These are phyloP conservation scores for Hypoxylon lienhwacheense DNA, from an alignment of 495 filamentous ascomycete species.

Conservation along the genomic window DNA sequence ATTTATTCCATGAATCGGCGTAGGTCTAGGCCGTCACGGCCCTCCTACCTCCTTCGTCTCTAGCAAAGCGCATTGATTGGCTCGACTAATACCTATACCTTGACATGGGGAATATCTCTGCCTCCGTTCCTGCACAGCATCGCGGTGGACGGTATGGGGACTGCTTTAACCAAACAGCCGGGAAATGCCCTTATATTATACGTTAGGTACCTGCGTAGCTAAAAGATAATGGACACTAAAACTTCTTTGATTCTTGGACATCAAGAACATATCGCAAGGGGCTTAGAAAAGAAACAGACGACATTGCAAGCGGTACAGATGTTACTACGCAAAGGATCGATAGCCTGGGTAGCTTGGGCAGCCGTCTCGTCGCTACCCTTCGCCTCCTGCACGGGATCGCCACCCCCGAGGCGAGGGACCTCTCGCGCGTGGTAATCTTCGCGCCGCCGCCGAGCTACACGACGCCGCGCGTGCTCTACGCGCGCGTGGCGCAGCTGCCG, in stretches of 20 bases:
- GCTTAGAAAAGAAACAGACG: too few species aligned
- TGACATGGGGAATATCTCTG: slow-evolving; percentile 19
- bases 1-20: slow-evolving; percentile 28
- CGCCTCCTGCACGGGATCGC: not conserved
- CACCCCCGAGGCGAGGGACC: slow-evolving; percentile 12
- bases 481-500: slow-evolving; percentile 53
- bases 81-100: slow-evolving; percentile 28
- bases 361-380: slow-evolving; percentile 10
- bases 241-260: too few species aligned
- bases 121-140: slow-evolving; percentile 16
- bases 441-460: slow-evolving; percentile 24
- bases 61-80: slow-evolving; percentile 12
- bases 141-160: slow-evolving; percentile 29
- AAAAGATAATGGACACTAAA: not conserved
- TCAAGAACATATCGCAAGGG: too few species aligned
- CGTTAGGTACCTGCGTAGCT: too few species aligned
- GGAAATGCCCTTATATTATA: slow-evolving; percentile 21
- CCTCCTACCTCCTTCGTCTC: slow-evolving; percentile 17
- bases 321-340: slow-evolving; percentile 12
- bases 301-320: slow-evolving; percentile 1
- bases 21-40: slow-evolving; percentile 12
- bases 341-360: slow-evolving; percentile 16
- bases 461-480: slow-evolving; percentile 54
- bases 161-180: slow-evolving; percentile 15
- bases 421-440: slow-evolving; percentile 20